Evolutionary conservation across 2,329 filamentous ascomycete species (phyloP).

Genomic region (Trichothecium roseum): DNA sequence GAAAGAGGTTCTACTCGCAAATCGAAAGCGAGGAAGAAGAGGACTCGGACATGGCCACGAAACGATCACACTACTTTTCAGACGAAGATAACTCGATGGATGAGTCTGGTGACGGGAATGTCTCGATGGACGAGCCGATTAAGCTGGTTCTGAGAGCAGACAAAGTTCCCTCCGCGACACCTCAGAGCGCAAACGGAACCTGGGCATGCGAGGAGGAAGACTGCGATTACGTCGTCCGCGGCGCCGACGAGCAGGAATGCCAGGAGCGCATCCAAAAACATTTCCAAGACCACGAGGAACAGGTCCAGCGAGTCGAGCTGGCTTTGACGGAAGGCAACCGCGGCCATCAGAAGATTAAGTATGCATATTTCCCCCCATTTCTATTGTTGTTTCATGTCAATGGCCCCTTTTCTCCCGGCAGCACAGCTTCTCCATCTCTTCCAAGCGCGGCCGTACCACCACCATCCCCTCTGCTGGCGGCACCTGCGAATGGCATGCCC

Average conservation of each 20-base stretch:
- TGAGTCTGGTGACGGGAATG: conserved; percentile 13
- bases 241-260: conserved; percentile 43
- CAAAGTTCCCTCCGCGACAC: conserved; percentile 34
- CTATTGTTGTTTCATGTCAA: conserved; percentile 16
- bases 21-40: conserved; percentile 27
- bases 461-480: not conserved
- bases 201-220: conserved; percentile 58
- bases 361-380: conserved; percentile 28
- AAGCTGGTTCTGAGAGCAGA: conserved; percentile 39
- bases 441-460: not conserved
- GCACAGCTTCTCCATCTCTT: not conserved
- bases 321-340: conserved; percentile 46
- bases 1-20: conserved; percentile 32
- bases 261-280: conserved; percentile 49
- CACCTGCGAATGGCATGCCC: too few species aligned
- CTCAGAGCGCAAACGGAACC: conserved; percentile 48
- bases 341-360: conserved; percentile 47
- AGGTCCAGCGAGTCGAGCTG: conserved; percentile 37
- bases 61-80: conserved; percentile 22
- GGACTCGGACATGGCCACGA: conserved; percentile 20
- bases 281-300: conserved; percentile 47
- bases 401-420: conserved; percentile 4
- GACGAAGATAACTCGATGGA: conserved; percentile 21
- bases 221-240: conserved; percentile 54
- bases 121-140: conserved; percentile 18